Conservation (phyloP, 2,329 filamentous ascomycete species). For the Pseudogymnoascus sp. region DNA sequence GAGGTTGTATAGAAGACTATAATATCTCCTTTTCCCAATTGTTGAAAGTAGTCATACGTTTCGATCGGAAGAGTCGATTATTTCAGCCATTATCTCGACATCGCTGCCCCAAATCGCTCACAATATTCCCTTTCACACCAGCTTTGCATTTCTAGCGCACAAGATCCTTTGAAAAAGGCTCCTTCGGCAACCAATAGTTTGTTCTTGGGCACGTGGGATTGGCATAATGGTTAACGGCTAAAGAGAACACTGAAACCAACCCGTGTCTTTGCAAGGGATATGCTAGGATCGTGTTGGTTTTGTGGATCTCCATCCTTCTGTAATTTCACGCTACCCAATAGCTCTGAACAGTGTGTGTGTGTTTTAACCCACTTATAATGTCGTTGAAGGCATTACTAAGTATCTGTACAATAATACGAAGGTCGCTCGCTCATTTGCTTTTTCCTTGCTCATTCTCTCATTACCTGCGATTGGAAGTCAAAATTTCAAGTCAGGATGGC, state of each 20-base stretch:
- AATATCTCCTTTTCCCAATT: neutral
- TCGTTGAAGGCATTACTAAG: neutral
- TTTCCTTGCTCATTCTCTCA: neutral
- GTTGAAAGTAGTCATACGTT: neutral
- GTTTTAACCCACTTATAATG: neutral
- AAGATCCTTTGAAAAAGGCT: neutral
- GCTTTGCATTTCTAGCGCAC: neutral
- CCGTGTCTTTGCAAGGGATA: neutral
- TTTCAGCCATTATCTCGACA: neutral
- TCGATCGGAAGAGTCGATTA: neutral
- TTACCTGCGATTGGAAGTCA: neutral
- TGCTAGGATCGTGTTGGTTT: neutral
- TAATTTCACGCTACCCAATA: neutral
- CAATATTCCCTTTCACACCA: neutral
- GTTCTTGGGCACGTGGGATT: neutral
- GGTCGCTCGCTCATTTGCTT: constrained; percentile 7
- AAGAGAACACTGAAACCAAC: neutral
- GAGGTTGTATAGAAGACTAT: neutral
- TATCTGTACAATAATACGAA: neutral
- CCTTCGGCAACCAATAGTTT: neutral
- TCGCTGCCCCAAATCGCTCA: neutral
- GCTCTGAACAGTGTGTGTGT: neutral
- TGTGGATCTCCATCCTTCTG: neutral
- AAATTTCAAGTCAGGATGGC: neutral
- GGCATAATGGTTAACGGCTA: neutral